Evolutionary conservation across 2,329 filamentous ascomycete species (phyloP).

Genomic region (Aureobasidium pullulans): DNA sequence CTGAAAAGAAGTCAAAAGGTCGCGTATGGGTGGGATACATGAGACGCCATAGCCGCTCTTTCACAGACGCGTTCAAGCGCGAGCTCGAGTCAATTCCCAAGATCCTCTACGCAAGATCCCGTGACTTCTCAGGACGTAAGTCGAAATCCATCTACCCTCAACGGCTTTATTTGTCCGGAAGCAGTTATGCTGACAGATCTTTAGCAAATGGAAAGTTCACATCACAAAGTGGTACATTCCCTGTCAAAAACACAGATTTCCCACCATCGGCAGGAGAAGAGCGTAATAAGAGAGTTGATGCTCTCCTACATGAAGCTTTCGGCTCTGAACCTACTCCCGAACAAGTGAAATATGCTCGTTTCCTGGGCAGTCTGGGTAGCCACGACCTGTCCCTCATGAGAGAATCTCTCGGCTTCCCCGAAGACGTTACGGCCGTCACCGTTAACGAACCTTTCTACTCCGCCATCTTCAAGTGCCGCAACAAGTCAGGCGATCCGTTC

Average conservation of each 20-base stretch:
- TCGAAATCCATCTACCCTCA: neutral
- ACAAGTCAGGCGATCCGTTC: constrained; percentile 31
- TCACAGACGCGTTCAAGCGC: constrained; percentile 43
- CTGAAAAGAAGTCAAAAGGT: constrained; percentile 37
- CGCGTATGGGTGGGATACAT: constrained; percentile 55
- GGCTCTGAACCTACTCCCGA: constrained; percentile 25
- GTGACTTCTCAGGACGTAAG: constrained; percentile 44
- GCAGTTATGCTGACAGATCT: neutral
- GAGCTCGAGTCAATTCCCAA: constrained; percentile 46
- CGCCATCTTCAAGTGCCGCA: constrained; percentile 39
- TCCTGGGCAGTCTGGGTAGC: constrained; percentile 43
- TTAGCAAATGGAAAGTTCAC: constrained; percentile 44
- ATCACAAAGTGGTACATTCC: constrained; percentile 42
- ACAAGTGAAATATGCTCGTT: constrained; percentile 30
- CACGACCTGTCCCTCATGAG: constrained; percentile 51
- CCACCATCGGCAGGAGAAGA: constrained; percentile 21
- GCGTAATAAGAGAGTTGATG: constrained; percentile 21
- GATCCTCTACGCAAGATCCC: constrained; percentile 49
- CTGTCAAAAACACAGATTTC: constrained; percentile 37
- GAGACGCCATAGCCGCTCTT: constrained; percentile 52
- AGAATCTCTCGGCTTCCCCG: constrained; percentile 45
- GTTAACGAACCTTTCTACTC: constrained; percentile 35
- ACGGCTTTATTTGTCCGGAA: neutral
- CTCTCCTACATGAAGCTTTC: constrained; percentile 29
- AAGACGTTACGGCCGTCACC: constrained; percentile 38